A percentile compares a stretch with the other conserved stretches of the same genome.
phyloP scores from a whole-genome alignment of 768 basidiomycete species.

The Paxillus involutus region DNA sequence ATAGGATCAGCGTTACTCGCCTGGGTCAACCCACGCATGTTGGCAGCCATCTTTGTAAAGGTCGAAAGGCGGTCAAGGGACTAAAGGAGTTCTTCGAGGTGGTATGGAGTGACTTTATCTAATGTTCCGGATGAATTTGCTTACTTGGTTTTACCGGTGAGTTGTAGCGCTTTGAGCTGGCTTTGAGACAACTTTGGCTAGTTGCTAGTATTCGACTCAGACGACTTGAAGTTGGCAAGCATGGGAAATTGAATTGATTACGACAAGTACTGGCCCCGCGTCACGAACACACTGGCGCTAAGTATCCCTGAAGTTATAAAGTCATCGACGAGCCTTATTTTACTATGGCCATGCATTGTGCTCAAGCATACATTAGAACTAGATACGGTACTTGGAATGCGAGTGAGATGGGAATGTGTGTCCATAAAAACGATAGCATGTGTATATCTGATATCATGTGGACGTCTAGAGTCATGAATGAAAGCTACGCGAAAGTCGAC shows the following conservation, averaged over 20 bases:
- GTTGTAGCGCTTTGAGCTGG: too few relatives aligned
- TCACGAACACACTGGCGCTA: too few relatives aligned
- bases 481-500: constrained; percentile 45
- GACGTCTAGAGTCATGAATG: constrained; percentile 21
- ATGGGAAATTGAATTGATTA: background rate
- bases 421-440: constrained; percentile 10
- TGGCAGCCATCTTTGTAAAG: constrained; percentile 66
- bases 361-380: constrained; percentile 12
- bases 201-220: too few relatives aligned
- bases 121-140: background rate
- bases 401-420: constrained; percentile 9
- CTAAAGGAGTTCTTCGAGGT: background rate
- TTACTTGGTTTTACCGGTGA: too few relatives aligned
- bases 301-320: too few relatives aligned
- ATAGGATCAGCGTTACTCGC: constrained; percentile 39
- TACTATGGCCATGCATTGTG: background rate
- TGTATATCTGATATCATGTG: background rate
- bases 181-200: too few relatives aligned
- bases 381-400: constrained; percentile 18
- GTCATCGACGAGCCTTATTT: background rate
- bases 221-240: background rate
- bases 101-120: too few relatives aligned
- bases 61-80: background rate
- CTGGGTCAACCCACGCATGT: constrained; percentile 92
- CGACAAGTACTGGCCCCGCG: background rate